Percentiles rank a stretch among this genome's conserved stretches.
phyloP scores from a whole-genome alignment of 148 eudicot genomes.

The Dysphania ambrosioides region DNA sequence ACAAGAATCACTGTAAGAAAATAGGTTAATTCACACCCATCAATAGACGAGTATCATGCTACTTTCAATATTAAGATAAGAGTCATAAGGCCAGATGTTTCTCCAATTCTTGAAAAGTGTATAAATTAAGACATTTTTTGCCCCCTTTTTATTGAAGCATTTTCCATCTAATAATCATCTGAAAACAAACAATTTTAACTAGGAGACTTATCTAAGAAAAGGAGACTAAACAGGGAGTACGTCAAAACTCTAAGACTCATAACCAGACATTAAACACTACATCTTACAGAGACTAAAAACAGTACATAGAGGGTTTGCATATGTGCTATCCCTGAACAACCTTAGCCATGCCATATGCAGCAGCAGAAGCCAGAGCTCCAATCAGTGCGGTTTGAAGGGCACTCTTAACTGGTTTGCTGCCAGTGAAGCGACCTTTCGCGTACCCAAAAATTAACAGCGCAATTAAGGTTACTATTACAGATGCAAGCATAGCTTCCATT shows the following conservation, averaged over 20 bases:
- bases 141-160: too few relatives aligned
- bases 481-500: constrained; percentile 54
- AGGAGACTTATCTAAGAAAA: not conserved
- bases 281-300: not conserved
- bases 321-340: constrained; percentile 43
- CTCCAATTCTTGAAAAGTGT: too few relatives aligned
- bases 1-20: too few relatives aligned
- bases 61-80: too few relatives aligned
- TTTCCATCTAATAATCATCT: too few relatives aligned
- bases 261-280: not conserved
- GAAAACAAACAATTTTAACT: not conserved
- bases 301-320: not conserved
- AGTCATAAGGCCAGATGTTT: too few relatives aligned
- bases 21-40: too few relatives aligned
- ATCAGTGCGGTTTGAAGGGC: constrained; percentile 81
- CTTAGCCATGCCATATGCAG: constrained; percentile 94
- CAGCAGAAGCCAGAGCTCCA: constrained; percentile 92
- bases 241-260: not conserved
- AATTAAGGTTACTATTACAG: constrained; percentile 53
- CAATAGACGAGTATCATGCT: too few relatives aligned
- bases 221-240: not conserved
- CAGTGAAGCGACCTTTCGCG: constrained; percentile 77
- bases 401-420: constrained; percentile 54
- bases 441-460: constrained; percentile 82
- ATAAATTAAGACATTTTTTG: too few relatives aligned